Evolutionary conservation across 1,139 yeast species (phyloP).

Genomic region (Sugiyamaella grinbergsii): DNA sequence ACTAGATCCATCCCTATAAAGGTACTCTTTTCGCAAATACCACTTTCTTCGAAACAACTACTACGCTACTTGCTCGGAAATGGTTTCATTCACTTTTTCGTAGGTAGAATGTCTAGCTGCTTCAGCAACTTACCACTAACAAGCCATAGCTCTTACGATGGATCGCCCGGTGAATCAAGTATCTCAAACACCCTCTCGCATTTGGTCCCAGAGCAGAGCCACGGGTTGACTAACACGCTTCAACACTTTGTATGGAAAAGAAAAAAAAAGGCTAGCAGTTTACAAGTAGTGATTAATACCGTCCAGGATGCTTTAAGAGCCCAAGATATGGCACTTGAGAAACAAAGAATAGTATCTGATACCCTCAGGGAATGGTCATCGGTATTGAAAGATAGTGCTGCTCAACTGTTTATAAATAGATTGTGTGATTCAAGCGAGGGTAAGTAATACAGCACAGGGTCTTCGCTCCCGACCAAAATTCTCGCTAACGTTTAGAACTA

Average conservation of each 20-base stretch:
- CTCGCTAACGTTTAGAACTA: constrained; percentile 4
- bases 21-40: no score
- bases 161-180: background rate
- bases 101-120: background rate
- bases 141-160: background rate
- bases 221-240: background rate
- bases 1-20: no score
- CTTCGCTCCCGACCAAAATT: background rate
- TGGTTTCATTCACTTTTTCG: background rate
- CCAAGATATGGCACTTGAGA: constrained; percentile 6
- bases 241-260: background rate
- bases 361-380: constrained; percentile 9
- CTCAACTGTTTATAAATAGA: background rate
- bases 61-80: background rate
- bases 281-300: background rate
- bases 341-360: constrained; percentile 6
- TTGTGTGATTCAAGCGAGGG: constrained; percentile 11
- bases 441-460: background rate
- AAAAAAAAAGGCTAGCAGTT: background rate
- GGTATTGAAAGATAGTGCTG: background rate
- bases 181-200: background rate
- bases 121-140: background rate
- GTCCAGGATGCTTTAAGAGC: constrained; percentile 10
- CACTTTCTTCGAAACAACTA: no score
- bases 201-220: background rate